Conservation (phyloP, 1,284 basidiomycete genomes). For the Irpex sp. region DNA sequence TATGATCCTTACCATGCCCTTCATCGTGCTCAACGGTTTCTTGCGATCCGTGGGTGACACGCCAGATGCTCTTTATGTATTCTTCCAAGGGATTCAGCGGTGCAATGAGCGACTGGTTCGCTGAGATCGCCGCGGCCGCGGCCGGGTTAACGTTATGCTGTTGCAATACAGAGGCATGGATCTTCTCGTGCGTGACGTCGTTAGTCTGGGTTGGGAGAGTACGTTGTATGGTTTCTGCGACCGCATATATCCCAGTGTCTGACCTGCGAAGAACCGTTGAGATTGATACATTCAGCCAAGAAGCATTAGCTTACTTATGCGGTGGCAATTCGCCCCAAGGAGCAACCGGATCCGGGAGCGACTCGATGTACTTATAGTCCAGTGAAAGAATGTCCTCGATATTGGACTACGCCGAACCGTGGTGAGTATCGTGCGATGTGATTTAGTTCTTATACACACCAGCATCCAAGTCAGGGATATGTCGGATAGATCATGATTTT, state of each 20-base stretch:
- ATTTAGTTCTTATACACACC: constrained; percentile 29
- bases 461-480: constrained; percentile 66
- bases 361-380: constrained; percentile 48
- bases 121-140: constrained; percentile 33
- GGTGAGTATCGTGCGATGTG: constrained; percentile 3
- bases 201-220: constrained; percentile 42
- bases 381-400: constrained; percentile 51
- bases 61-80: constrained; percentile 46
- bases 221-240: constrained; percentile 42
- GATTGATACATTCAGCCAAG: background rate
- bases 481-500: constrained; percentile 65
- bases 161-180: constrained; percentile 56
- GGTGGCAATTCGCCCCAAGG: constrained; percentile 58
- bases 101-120: constrained; percentile 41
- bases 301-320: constrained; percentile 47
- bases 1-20: constrained; percentile 3
- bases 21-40: background rate
- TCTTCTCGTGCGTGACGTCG: constrained; percentile 52
- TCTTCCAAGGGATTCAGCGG: constrained; percentile 50
- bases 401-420: constrained; percentile 40
- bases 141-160: constrained; percentile 36
- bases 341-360: constrained; percentile 46
- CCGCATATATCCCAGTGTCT: constrained; percentile 45
- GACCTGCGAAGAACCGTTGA: constrained; percentile 34
- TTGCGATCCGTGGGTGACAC: constrained; percentile 18